A percentile compares a stretch with the other conserved stretches of the same genome.
Evolutionary conservation across 148 eudicot genomes (phyloP).

Genomic region (Talinum fruticosum): DNA sequence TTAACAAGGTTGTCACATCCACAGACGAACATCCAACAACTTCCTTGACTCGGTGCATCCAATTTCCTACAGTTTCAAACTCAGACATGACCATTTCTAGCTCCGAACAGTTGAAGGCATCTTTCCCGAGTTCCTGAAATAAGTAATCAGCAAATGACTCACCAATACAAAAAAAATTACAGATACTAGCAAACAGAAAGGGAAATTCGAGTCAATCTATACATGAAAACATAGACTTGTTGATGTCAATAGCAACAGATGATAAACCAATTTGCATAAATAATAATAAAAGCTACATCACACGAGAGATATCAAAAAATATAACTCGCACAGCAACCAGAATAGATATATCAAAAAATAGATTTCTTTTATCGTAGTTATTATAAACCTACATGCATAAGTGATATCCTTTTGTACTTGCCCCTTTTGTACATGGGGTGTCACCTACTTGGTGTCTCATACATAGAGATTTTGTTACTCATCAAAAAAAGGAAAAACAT

Average conservation of each 20-base stretch:
- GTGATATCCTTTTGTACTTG: too few relatives aligned
- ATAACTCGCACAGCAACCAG: too few relatives aligned
- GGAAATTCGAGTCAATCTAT: neutral
- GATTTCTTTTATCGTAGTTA: too few relatives aligned
- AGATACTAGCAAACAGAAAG: neutral
- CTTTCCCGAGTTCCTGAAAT: conserved; percentile 65
- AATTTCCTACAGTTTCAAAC: conserved; percentile 46
- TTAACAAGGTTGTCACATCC: conserved; percentile 36
- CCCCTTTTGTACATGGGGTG: too few relatives aligned
- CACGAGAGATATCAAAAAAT: neutral
- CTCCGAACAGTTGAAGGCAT: conserved; percentile 71
- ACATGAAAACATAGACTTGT: neutral
- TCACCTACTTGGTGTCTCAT: too few relatives aligned
- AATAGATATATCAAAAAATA: too few relatives aligned
- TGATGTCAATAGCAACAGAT: neutral
- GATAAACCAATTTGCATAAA: neutral
- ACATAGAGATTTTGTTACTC: too few relatives aligned
- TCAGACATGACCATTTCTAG: conserved; percentile 62
- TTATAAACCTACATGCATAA: too few relatives aligned
- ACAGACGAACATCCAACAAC: conserved; percentile 42
- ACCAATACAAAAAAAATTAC: neutral
- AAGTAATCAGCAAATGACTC: neutral
- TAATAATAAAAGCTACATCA: neutral
- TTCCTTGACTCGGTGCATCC: conserved; percentile 58
- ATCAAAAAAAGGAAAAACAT: too few relatives aligned